Conservation (phyloP, 1,284 basidiomycete species). For the Ceratobasidium sp. region DNA sequence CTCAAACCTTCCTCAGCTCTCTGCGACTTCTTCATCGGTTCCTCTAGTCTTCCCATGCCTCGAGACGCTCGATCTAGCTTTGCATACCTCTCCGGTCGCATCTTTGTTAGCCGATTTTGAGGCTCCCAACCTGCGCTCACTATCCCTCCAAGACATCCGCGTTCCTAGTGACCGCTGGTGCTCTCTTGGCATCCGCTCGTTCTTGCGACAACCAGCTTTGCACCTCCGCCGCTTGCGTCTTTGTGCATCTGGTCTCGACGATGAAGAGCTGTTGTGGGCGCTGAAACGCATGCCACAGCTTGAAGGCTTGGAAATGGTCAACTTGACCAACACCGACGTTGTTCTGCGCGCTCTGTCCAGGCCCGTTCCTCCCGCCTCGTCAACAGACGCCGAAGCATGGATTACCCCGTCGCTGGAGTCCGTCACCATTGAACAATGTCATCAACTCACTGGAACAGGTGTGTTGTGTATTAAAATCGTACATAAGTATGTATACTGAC, state of each 20-base stretch:
- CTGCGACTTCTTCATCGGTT: neutral
- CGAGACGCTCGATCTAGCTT: conserved; percentile 38
- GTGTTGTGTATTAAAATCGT: conserved; percentile 3
- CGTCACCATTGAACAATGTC: conserved; percentile 39
- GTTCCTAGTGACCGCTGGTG: conserved; percentile 46
- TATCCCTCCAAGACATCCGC: conserved; percentile 39
- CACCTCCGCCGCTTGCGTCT: conserved; percentile 30
- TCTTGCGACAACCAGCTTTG: conserved; percentile 36
- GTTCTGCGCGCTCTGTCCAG: conserved; percentile 30
- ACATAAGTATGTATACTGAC: neutral
- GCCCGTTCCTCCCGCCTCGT: conserved; percentile 8
- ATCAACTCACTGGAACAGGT: conserved; percentile 43
- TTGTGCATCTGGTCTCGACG: conserved; percentile 40
- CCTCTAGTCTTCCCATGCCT: conserved; percentile 33
- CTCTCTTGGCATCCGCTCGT: conserved; percentile 44
- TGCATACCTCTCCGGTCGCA: conserved; percentile 40
- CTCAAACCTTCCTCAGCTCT: neutral
- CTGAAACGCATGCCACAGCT: conserved; percentile 38
- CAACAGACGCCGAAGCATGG: conserved; percentile 29
- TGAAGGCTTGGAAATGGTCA: conserved; percentile 37
- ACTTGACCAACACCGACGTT: conserved; percentile 34
- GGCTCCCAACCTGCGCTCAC: conserved; percentile 36
- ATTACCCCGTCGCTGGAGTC: conserved; percentile 29
- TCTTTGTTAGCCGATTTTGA: conserved; percentile 41
- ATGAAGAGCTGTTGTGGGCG: conserved; percentile 42